Evolutionary conservation across 805 yeast species (phyloP).

Genomic region (Wickerhamia fluorescens): DNA sequence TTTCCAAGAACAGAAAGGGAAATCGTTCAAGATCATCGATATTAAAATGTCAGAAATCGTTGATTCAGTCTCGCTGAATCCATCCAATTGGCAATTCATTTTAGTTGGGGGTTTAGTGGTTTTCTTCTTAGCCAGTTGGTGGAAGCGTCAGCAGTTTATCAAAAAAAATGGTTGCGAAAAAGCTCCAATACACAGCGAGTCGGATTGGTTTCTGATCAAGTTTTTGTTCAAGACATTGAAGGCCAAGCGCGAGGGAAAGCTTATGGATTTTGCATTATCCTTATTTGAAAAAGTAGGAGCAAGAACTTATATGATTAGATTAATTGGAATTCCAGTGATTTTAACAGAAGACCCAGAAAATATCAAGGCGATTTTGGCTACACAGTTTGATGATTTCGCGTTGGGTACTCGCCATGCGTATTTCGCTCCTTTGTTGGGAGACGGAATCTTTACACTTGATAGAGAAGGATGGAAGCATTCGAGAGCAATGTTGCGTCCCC

Average conservation of each 20-base stretch:
- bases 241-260: slow-evolving; percentile 15
- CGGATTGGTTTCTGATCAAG: slow-evolving; percentile 6
- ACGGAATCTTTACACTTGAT: slow-evolving; percentile 21
- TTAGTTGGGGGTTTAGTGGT: slow-evolving; percentile 6
- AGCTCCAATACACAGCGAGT: slow-evolving; percentile 3
- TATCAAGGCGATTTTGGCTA: slow-evolving; percentile 21
- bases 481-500: slow-evolving; percentile 22
- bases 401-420: slow-evolving; percentile 17
- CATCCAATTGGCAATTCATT: slow-evolving; percentile 7
- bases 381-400: slow-evolving; percentile 20
- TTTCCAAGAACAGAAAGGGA: no score
- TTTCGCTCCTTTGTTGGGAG: slow-evolving; percentile 16
- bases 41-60: no score
- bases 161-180: slow-evolving; percentile 9
- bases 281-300: slow-evolving; percentile 3
- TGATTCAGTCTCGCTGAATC: no score
- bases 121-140: slow-evolving; percentile 3
- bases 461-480: slow-evolving; percentile 23
- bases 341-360: slow-evolving; percentile 17
- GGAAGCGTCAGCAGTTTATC: slow-evolving; percentile 4
- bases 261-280: slow-evolving; percentile 14
- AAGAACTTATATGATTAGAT: no score
- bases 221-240: slow-evolving; percentile 9
- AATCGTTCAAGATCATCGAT: no score
- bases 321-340: no score